Base-by-base conservation (phyloP, 257 asterid species). In the Solanum lycopersicoides region DNA sequence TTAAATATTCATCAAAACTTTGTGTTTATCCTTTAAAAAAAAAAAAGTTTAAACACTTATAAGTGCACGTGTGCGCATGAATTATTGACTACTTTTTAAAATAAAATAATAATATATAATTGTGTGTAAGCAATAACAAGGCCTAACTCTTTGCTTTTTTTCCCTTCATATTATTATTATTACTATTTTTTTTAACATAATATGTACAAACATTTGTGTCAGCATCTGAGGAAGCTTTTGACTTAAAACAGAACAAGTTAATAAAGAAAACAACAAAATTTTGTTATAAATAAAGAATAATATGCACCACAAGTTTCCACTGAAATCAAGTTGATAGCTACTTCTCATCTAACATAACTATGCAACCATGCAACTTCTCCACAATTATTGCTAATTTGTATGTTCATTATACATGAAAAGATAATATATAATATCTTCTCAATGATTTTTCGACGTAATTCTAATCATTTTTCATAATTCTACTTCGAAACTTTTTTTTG, bases 1-100 rank as follows among this genome's bases (percentile, higher is more conserved):
- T 53, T 20, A 10, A 45, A 53, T 47, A 45, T 37, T 20, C 53
- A 74, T 25, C 50, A 72, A 77, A 66, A 53, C 2, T 39, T 77
- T 32, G 83, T 87, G 66, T n/a, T 84, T 87, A 87, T 89, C 74
- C 86, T 66, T 84, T 71, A 28, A 11, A 28, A 60, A 30, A n/a
- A 39, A 28, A 25, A 20, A 69, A 13, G 9, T 69, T 30, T 9
- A 32, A 69, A 84, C 50, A 68, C 37, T 30, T 28, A 82, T 73
- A 87, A 75, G 56, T 89, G 91, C 91, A 89, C 91, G 91, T 86
- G 92, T 76, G 89, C 53, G 34, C 87, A 82, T 59, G 85, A 87
- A 74, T 82, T 87, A 89, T 89, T 87, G 72, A 86, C 87, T 90
- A 87, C 76, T 85, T 87, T 34, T 20, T 16, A 4, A 16, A 34